A percentile compares a stretch with the other conserved stretches of the same genome.
These are phyloP conservation scores for Penicillium digitatum DNA, from an alignment of 2,329 filamentous ascomycete genomes.

Conservation along the genomic window DNA sequence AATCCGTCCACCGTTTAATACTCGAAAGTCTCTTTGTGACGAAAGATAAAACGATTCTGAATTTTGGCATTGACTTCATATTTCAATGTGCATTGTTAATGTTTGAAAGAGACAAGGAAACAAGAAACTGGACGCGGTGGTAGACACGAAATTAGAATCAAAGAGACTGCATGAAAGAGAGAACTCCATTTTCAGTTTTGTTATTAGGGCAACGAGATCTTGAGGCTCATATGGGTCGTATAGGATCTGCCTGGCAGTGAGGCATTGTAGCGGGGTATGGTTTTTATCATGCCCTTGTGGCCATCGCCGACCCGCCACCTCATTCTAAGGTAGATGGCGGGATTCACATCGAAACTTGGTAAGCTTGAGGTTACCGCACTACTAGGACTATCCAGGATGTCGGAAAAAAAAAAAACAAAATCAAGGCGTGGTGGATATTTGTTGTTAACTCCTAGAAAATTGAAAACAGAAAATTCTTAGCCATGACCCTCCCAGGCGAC, in stretches of 20 bases:
- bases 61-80: neutral
- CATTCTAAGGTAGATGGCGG: neutral
- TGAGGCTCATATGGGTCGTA: neutral
- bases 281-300: neutral
- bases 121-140: neutral
- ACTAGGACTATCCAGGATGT: too few relatives aligned
- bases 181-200: neutral
- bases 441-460: neutral
- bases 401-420: neutral
- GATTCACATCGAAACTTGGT: too few relatives aligned
- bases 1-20: neutral
- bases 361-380: too few relatives aligned
- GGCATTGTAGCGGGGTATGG: neutral
- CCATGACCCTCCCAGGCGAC: neutral
- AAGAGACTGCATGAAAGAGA: neutral
- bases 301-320: neutral
- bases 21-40: neutral
- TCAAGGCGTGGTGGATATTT: slow-evolving; percentile 2
- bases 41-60: neutral
- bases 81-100: neutral
- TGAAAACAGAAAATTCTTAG: neutral
- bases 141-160: neutral
- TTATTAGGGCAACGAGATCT: neutral
- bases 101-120: neutral
- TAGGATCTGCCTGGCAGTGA: neutral